These are phyloP conservation scores for Epichloe glyceriae DNA, from an alignment of 2,329 filamentous ascomycete species.

Conservation along the genomic window DNA sequence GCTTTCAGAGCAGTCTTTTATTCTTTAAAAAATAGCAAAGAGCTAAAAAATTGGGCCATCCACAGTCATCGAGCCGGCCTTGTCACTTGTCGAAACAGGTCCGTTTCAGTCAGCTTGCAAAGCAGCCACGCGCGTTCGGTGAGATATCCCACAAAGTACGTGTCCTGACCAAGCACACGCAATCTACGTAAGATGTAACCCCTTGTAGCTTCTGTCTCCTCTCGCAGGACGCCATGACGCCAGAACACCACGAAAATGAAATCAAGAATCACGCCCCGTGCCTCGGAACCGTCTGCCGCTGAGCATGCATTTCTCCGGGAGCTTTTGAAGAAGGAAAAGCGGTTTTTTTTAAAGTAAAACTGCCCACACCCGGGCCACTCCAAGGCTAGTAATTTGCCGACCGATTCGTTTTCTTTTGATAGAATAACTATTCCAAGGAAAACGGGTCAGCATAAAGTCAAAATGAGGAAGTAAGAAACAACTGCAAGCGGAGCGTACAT, in stretches of 20 bases:
- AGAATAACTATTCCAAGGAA: slow-evolving; percentile 35
- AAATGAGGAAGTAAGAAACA: not conserved
- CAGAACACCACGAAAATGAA: not conserved
- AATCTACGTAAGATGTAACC: too few species aligned
- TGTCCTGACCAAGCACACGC: too few species aligned
- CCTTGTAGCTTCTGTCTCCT: too few species aligned
- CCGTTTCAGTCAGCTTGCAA: too few species aligned
- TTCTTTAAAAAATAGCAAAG: too few species aligned
- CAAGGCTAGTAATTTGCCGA: slow-evolving; percentile 38
- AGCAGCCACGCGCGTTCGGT: too few species aligned
- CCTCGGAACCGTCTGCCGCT: not conserved
- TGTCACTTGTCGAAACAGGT: too few species aligned
- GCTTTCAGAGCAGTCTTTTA: too few species aligned
- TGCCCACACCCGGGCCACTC: slow-evolving; percentile 36
- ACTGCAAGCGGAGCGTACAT: slow-evolving; percentile 42
- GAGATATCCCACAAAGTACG: too few species aligned
- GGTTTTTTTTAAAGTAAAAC: not conserved
- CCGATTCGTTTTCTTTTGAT: slow-evolving; percentile 56
- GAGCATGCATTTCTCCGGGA: not conserved
- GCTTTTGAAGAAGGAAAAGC: not conserved
- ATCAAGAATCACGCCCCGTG: not conserved
- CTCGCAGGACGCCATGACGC: not conserved
- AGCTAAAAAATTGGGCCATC: too few species aligned
- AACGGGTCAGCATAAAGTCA: not conserved
- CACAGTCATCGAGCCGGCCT: too few species aligned